These are phyloP conservation scores for Trypanosoma caninum DNA, from an alignment of 208 protist genomes.

Conservation along the genomic window DNA sequence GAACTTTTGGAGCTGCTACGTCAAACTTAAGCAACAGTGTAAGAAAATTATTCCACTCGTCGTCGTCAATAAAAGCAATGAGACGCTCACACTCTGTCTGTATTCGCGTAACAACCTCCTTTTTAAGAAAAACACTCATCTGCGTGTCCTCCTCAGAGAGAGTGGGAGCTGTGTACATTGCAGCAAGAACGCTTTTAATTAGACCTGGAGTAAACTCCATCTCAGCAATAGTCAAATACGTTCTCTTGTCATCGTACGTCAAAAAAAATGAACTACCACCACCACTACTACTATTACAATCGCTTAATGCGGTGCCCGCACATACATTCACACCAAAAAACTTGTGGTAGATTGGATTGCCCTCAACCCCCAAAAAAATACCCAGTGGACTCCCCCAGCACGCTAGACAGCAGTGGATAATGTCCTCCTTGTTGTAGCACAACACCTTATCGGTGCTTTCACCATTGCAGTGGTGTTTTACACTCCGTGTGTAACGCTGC, in stretches of 20 bases:
- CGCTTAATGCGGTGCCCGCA: neutral
- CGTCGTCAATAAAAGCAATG: slow-evolving; percentile 48
- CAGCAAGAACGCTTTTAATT: slow-evolving; percentile 42
- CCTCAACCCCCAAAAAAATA: slow-evolving; percentile 31
- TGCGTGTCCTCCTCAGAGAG: slow-evolving; percentile 25
- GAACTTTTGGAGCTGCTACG: slow-evolving; percentile 13
- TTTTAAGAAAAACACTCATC: slow-evolving; percentile 43
- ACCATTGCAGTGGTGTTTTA: slow-evolving; percentile 19
- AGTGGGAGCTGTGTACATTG: slow-evolving; percentile 51
- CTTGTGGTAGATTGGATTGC: slow-evolving; percentile 4
- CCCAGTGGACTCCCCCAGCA: slow-evolving; percentile 64
- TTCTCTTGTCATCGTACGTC: slow-evolving; percentile 1
- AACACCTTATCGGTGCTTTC: slow-evolving; percentile 11
- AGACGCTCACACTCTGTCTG: slow-evolving; percentile 77
- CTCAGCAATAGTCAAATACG: slow-evolving; percentile 30
- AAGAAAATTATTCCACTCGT: slow-evolving; percentile 44
- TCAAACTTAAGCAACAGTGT: slow-evolving; percentile 32
- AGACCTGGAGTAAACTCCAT: slow-evolving; percentile 47
- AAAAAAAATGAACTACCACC: neutral
- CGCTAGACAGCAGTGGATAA: slow-evolving; percentile 47
- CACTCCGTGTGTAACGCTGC: slow-evolving; percentile 53
- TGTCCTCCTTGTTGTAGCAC: slow-evolving; percentile 49
- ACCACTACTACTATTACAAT: neutral
- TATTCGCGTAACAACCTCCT: slow-evolving; percentile 40
- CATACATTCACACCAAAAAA: slow-evolving; percentile 20